Conservation (phyloP, 257 asterid species). For the Capsicum rhomboideum region DNA sequence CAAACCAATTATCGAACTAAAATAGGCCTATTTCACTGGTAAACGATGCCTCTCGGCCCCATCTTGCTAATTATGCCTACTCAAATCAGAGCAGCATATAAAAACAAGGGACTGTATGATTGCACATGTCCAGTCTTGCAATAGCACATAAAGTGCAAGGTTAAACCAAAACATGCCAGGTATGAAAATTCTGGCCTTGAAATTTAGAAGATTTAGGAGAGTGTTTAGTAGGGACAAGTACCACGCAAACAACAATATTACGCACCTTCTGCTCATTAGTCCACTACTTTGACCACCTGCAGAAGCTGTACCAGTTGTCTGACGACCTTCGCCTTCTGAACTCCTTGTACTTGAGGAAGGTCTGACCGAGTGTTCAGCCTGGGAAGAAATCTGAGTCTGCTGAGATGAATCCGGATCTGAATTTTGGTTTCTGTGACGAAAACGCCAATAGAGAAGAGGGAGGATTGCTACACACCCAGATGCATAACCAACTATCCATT, state of each 20-base stretch:
- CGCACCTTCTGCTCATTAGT: constrained; percentile 49
- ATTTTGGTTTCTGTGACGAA: constrained; percentile 55
- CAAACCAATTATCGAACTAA: neutral
- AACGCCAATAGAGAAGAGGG: constrained; percentile 92
- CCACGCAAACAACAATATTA: neutral
- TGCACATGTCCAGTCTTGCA: neutral
- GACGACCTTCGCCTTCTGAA: constrained; percentile 43
- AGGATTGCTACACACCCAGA: constrained; percentile 80
- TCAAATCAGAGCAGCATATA: neutral
- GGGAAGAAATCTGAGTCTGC: constrained; percentile 42
- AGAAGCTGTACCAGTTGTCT: constrained; percentile 32
- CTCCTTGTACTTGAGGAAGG: constrained; percentile 42
- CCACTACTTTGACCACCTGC: constrained; percentile 41
- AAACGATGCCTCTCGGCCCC: neutral
- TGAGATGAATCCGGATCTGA: constrained; percentile 63
- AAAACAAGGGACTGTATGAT: neutral
- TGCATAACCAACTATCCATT: constrained; percentile 86
- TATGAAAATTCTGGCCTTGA: neutral
- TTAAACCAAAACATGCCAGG: neutral
- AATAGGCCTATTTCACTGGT: neutral
- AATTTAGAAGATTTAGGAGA: neutral
- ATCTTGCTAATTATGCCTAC: neutral
- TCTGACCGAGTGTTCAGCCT: constrained; percentile 28
- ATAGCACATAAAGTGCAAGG: neutral
- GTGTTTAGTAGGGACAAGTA: neutral